Base-by-base conservation (phyloP, 805 yeast species). In the Zygoascus ofunaensis region DNA sequence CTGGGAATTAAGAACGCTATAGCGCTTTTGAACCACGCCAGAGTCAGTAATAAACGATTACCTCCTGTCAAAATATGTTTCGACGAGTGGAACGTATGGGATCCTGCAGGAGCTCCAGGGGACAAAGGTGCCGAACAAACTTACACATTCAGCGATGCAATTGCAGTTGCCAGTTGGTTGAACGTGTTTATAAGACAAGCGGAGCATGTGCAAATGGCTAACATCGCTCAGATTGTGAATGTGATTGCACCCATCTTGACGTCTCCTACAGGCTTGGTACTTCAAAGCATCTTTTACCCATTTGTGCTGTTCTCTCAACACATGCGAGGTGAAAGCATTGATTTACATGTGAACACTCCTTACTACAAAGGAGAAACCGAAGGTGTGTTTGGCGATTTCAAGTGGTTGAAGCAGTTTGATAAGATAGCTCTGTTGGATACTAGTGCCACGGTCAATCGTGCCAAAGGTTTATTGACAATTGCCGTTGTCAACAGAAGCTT, bases 41-140 rank as follows among this genome's bases (percentile, higher is more conserved):
- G 51, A 19, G 51, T 58, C 30, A 49, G 51, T 18, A 46, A 57
- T n/a, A 43, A 45, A 15, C 39, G 46, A 15, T 39, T 45, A n/a
- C 21, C 47, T n/a, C 48, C 49, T 21, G 56, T 55, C 18, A 58
- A 54, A 43, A 59, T 62, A 24, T 55, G 61, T 42, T 62, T 61
- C 46, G 67, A 62, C 48, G 67, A 62, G 48, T 62, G 67, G 67
- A 62, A 62, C 37, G 66, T 62, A 18, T 63, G 67, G 67, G 66
- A 63, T 46, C 60, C 63, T 43, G 19, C 50, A 61, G 49, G 64
- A 64, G 14, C 61, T 52, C 34, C 64, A 61, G 10, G 34, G 50
- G 10, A 34, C 47, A 18, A 10, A n/a, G 67, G 66, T 10, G 64
- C 60, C 23, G 67, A 61, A 48, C 64, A 60, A 39, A 48, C 53